Base-by-base conservation (phyloP, 2,329 filamentous ascomycete genomes). In the Polychaeton citri region DNA sequence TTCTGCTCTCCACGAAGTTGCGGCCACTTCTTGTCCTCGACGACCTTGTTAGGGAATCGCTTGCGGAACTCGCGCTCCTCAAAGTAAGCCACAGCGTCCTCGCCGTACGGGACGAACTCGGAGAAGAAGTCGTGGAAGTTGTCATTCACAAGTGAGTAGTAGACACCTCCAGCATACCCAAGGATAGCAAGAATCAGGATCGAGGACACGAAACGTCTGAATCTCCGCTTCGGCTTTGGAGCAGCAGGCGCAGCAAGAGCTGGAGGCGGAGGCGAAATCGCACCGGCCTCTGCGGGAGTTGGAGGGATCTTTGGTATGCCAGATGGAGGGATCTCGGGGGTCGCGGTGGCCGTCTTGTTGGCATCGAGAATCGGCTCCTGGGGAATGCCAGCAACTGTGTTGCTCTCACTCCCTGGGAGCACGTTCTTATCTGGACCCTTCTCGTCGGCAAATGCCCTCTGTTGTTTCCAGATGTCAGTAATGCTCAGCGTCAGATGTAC, bases 81-180 rank as follows among this genome's bases (percentile, higher is more conserved):
- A 35, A 98, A 79, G 64, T 93, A 96, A 18, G 93, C 75, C 32
- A 98, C 88, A 13, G 81, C 81, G 57, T 94, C 84, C 64, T 98
- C 90, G 52, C 87, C 90, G 48, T 82, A 94, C 16, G 90, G 90
- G 13, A 98, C 65, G 60, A 88, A 98, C 64, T 95, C 87, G 51
- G 87, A 96, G 65, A 98, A 98, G 68, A 95, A 90, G 62, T 98
- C 90, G 64, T 98, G 88, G 72, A 96, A 98, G 64, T 85, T 94
- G 68, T 98, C 90, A 55, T 81, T 93, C 61, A 90, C 72, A 45
- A 93, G 76, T 37, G 90, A 88, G 61, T 93, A 90, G 69, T 82
- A 94, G 37, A 95, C 79, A 47, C 88, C 86, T 45, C 86, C 86
- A 38, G 74, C 82, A 52, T 94, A 98, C 26, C 81, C 78, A 31